A percentile compares a stretch with the other conserved stretches of the same genome.
Evolutionary conservation across 140 eudicot species (phyloP).

Genomic region (Stevia rebaudiana): DNA sequence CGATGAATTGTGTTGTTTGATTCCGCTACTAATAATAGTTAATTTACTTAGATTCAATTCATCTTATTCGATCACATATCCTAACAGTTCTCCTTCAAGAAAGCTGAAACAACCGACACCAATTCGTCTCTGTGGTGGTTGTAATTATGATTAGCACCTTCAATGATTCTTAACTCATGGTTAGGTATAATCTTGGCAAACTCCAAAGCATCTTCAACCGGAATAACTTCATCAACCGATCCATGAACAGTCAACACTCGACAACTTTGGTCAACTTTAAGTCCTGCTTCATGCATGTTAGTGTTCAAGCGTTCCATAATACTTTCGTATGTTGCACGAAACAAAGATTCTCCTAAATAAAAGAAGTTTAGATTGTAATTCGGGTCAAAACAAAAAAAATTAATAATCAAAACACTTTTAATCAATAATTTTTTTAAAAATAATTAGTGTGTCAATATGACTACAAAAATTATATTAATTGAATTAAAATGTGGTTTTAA

Average conservation of each 20-base stretch:
- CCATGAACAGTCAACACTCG: slow-evolving; percentile 84
- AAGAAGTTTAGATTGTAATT: not conserved
- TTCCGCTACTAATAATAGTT: too few species aligned
- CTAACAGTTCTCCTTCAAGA: slow-evolving; percentile 37
- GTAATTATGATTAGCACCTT: slow-evolving; percentile 73
- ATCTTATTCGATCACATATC: not conserved
- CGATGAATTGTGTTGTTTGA: too few species aligned
- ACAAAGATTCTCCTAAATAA: slow-evolving; percentile 28
- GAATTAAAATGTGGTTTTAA: too few species aligned
- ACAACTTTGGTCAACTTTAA: slow-evolving; percentile 38
- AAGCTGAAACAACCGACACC: slow-evolving; percentile 40
- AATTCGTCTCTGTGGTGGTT: slow-evolving; percentile 46
- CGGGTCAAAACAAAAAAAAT: not conserved
- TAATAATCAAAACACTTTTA: too few species aligned
- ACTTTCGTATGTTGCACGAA: slow-evolving; percentile 55
- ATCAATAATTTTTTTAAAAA: too few species aligned
- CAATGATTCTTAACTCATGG: slow-evolving; percentile 54
- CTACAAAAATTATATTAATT: too few species aligned
- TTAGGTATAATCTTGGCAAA: slow-evolving; percentile 64
- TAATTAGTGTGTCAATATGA: too few species aligned
- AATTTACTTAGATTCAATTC: too few species aligned
- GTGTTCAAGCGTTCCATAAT: slow-evolving; percentile 62
- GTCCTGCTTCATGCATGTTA: slow-evolving; percentile 72
- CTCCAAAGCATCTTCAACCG: slow-evolving; percentile 75
- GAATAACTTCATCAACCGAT: slow-evolving; percentile 69